Evolutionary conservation across 2,329 filamentous ascomycete genomes (phyloP), one percentile per base, ranked within the genome.

Genomic region (Penicillium sp.): DNA sequence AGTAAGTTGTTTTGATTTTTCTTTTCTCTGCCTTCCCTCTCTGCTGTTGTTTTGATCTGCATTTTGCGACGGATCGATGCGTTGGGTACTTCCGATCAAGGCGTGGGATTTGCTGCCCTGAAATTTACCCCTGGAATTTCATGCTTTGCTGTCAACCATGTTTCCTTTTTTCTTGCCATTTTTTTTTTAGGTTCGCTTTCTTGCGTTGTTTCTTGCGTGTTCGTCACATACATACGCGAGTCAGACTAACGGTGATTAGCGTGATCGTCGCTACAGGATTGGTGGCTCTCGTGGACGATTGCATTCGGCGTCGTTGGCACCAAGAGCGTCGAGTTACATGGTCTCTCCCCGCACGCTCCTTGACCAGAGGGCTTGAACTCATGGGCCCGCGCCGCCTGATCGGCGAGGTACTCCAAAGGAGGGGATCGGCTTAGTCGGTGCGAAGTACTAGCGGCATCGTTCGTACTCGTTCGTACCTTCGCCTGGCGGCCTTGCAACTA

Each of bases 211-310:
- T 31, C 29, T 4, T 37, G 16, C 18, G 34, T 19, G 34, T 37
- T 40, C 37, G 4, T 39, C 16, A 11, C 21, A 18, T 45, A 40
- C 7, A 29, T 24, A 18, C 29, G 24, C 21, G 46, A 44, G 14
- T 24, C 39, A 26, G 40, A 29, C 29, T 28, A 52, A 47, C 48
- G 28, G 16, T 36, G 28, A 51, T 36, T 50, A 96, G 92, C 72
- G 88, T 96, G 61, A 88, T 97, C 59, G 83, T 97, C 59, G 86
- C 92, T 43, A 94, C 92, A n/a, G 93, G 93, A 21, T 83, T 97
- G 63, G 87, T 96, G 64, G 86, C 90, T 7, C 84, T 97, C 40
- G 88, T 95, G 48, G 93, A 97, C 69, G 91, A 97, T 75, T 91
- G 87, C 77, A 96, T 97, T 79, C 90, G 90, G 74, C 82, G 85